phyloP scores from a whole-genome alignment of 192 early-diverging fungal species.

The Chytriomyces sp. region DNA sequence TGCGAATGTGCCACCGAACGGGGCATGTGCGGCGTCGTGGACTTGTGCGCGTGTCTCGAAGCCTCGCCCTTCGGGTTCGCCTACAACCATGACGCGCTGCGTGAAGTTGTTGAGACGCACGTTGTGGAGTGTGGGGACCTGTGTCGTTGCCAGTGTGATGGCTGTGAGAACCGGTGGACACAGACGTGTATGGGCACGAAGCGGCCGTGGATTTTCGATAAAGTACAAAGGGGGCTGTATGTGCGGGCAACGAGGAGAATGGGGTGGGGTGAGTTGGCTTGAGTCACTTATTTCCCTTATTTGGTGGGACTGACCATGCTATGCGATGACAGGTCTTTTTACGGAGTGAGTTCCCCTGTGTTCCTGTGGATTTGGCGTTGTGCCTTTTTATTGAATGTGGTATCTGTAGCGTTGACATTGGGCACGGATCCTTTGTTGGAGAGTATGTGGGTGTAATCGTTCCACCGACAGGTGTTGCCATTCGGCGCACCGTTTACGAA shows the following conservation, averaged over 20 bases:
- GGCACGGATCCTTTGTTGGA: slow-evolving; percentile 7
- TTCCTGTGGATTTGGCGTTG: background rate
- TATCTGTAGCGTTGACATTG: background rate
- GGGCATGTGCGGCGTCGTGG: background rate
- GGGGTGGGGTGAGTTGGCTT: background rate
- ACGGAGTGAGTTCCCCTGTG: background rate
- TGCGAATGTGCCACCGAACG: background rate
- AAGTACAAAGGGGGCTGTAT: background rate
- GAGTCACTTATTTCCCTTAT: background rate
- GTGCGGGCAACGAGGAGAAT: background rate
- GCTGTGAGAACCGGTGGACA: background rate
- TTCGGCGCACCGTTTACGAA: background rate
- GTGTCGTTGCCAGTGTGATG: slow-evolving; percentile 2
- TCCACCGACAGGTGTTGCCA: background rate
- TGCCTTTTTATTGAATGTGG: background rate
- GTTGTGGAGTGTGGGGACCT: slow-evolving; percentile 11
- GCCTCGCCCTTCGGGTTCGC: background rate
- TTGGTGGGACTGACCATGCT: background rate
- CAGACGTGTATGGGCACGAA: background rate
- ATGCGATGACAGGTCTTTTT: background rate
- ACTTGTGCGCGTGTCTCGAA: background rate
- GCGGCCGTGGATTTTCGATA: background rate
- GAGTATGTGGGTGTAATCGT: slow-evolving; percentile 6
- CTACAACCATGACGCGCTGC: slow-evolving; percentile 17
- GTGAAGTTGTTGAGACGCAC: background rate